Evolutionary conservation across 306 rosid genomes (phyloP).

Genomic region (Oemleria cerasiformis): DNA sequence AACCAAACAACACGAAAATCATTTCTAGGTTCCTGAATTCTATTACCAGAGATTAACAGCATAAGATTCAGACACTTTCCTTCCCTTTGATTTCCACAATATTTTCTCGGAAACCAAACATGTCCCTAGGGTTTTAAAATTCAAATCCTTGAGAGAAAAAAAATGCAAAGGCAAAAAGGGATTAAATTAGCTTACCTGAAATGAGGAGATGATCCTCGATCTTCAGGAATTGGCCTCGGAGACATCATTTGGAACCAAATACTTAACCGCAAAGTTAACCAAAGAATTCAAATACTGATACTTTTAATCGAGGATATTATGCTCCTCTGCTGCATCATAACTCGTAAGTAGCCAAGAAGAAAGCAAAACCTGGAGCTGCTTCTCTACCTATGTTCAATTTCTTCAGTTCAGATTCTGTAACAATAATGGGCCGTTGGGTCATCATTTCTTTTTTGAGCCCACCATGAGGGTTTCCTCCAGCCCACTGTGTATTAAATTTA

Average conservation of each 20-base stretch:
- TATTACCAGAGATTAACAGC: not conserved
- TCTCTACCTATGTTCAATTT: not conserved
- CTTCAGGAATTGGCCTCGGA: constrained; percentile 63
- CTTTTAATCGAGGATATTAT: not conserved
- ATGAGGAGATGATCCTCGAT: constrained; percentile 65
- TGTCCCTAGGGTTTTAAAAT: not conserved
- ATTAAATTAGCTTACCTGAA: constrained; percentile 48
- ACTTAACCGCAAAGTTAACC: not conserved
- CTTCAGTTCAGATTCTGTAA: not conserved
- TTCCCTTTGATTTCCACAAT: not conserved
- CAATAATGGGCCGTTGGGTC: not conserved
- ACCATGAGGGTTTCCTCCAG: not conserved
- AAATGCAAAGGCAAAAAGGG: not conserved
- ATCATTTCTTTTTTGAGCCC: not conserved
- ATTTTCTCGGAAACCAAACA: constrained; percentile 23
- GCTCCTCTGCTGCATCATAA: not conserved
- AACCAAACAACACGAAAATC: not conserved
- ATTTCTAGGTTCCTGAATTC: not conserved
- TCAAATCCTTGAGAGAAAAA: not conserved
- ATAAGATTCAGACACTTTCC: not conserved
- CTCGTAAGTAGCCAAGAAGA: not conserved
- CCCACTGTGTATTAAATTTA: not conserved
- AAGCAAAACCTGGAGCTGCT: not conserved
- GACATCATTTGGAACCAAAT: constrained; percentile 63
- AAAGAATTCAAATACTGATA: not conserved